Conservation (phyloP, 352 stramenopile species). For the Pythium myriotylum region DNA sequence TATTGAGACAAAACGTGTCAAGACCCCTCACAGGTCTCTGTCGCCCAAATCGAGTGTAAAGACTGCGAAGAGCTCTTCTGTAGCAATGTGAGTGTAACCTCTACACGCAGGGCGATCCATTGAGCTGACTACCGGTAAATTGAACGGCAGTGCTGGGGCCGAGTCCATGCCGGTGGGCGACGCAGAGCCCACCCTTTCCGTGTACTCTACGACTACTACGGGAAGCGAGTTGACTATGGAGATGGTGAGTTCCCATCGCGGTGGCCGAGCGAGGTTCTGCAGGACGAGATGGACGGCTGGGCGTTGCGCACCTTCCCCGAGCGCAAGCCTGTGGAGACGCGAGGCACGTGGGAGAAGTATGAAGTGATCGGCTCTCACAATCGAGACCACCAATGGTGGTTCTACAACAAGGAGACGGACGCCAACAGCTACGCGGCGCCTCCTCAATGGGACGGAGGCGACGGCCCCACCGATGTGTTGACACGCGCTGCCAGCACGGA, state of each 20-base stretch:
- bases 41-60: constrained; percentile 84
- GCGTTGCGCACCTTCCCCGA: constrained; percentile 55
- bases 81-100: constrained; percentile 41
- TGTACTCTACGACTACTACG: constrained; percentile 91
- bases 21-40: too few species aligned
- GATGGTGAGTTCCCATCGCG: constrained; percentile 89
- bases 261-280: constrained; percentile 89
- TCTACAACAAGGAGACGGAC: constrained; percentile 73
- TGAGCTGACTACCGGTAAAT: background rate
- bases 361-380: constrained; percentile 33
- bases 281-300: constrained; percentile 89
- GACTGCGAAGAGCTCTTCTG: constrained; percentile 92
- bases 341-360: constrained; percentile 64
- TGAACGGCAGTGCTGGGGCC: constrained; percentile 86
- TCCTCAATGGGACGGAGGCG: constrained; percentile 34
- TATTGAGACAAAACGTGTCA: too few species aligned
- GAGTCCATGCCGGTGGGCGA: constrained; percentile 86
- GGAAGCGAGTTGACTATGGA: constrained; percentile 89
- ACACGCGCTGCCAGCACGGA: background rate
- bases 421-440: constrained; percentile 48
- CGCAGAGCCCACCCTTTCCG: constrained; percentile 83
- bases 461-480: background rate
- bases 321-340: constrained; percentile 45
- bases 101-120: background rate
- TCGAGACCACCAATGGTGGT: constrained; percentile 47